Evolutionary conservation across 805 yeast genomes (phyloP).

Genomic region (Allodekkera sacchari): DNA sequence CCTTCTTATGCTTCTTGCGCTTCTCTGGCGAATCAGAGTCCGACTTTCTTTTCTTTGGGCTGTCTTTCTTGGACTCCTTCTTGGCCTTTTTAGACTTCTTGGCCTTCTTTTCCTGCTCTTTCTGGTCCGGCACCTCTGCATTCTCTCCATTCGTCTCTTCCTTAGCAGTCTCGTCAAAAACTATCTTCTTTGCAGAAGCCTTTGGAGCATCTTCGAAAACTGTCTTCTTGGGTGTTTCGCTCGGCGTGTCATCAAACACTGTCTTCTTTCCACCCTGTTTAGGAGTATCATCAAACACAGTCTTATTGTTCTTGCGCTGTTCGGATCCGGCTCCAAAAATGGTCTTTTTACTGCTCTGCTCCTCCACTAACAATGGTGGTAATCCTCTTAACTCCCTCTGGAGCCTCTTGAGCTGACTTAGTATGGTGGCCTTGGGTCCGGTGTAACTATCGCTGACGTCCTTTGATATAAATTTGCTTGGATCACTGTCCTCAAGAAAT

Average conservation of each 20-base stretch:
- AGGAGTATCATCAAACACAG: constrained; percentile 12
- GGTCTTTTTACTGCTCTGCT: constrained; percentile 2
- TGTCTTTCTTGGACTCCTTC: neutral
- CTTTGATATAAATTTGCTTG: constrained; percentile 4
- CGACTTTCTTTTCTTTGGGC: neutral
- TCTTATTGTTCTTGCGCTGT: constrained; percentile 11
- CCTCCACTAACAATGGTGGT: constrained; percentile 26
- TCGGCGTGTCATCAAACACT: neutral
- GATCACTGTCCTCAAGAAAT: constrained; percentile 19
- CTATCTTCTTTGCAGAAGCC: constrained; percentile 5
- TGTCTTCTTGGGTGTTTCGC: constrained; percentile 15
- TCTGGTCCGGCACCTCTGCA: neutral
- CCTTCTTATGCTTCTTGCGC: constrained; percentile 1
- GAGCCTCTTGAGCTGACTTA: constrained; percentile 27
- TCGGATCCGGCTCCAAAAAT: neutral
- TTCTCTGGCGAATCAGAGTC: neutral
- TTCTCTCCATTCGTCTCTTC: neutral
- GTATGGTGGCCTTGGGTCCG: constrained; percentile 20
- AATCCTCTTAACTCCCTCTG: constrained; percentile 30
- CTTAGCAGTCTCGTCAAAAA: neutral
- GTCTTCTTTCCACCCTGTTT: constrained; percentile 5
- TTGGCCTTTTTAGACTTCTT: neutral
- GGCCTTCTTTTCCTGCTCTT: neutral
- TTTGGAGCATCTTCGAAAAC: constrained; percentile 11
- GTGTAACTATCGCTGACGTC: constrained; percentile 6